Conservation (phyloP, 108 stramenopile genomes). For the Nitzschia inconspicua region DNA sequence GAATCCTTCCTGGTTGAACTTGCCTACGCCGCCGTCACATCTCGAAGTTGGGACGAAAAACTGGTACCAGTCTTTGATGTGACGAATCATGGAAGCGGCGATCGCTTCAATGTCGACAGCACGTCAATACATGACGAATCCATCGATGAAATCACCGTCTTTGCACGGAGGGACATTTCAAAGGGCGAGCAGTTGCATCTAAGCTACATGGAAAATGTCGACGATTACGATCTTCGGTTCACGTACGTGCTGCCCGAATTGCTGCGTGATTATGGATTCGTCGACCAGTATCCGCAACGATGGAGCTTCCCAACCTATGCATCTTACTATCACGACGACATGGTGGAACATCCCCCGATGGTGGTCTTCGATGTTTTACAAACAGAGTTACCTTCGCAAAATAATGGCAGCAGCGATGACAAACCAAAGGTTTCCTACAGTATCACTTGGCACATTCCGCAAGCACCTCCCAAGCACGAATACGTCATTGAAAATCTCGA, state of each 20-base stretch:
- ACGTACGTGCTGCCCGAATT: constrained; percentile 9
- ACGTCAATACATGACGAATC: not conserved
- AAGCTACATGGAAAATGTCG: constrained; percentile 8
- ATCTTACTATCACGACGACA: constrained; percentile 9
- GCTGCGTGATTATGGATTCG: constrained; percentile 59
- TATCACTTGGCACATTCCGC: not conserved
- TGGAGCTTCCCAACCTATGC: constrained; percentile 29
- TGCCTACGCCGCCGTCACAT: constrained; percentile 9
- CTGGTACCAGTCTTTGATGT: constrained; percentile 34
- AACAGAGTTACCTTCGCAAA: too few relatives aligned
- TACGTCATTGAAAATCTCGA: not conserved
- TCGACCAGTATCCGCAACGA: constrained; percentile 58
- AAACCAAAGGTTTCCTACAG: not conserved
- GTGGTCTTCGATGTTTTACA: not conserved
- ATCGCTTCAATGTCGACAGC: constrained; percentile 1
- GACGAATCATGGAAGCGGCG: constrained; percentile 25
- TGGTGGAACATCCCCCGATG: not conserved
- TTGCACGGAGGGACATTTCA: constrained; percentile 10
- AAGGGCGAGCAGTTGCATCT: constrained; percentile 34
- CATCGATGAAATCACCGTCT: not conserved
- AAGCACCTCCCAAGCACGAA: not conserved
- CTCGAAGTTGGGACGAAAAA: constrained; percentile 18
- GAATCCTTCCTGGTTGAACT: constrained; percentile 14
- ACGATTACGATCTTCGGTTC: not conserved
- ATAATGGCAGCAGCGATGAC: too few relatives aligned